Conservation (phyloP, 768 basidiomycete species). For the Xerocomus brunneocitrinus region DNA sequence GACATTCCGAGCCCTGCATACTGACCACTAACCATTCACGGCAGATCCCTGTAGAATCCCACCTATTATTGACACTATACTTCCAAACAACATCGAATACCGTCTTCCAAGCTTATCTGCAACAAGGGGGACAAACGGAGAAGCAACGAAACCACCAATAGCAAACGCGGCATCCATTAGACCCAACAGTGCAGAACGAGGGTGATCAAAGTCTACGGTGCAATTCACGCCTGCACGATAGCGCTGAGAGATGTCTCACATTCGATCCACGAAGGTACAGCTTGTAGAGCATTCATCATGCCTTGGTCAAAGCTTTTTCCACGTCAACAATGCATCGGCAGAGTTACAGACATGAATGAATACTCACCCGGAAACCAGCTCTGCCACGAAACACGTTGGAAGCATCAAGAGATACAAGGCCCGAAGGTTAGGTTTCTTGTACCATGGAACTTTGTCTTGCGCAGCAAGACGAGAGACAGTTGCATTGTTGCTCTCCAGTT, state of each 20-base stretch:
- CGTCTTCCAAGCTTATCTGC: neutral
- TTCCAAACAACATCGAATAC: neutral
- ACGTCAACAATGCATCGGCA: neutral
- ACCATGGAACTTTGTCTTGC: slow-evolving; percentile 55
- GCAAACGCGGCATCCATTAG: neutral
- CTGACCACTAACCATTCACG: neutral
- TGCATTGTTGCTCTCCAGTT: slow-evolving; percentile 1
- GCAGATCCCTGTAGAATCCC: neutral
- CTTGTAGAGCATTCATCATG: slow-evolving; percentile 62
- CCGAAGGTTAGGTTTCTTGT: slow-evolving; percentile 53
- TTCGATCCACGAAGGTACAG: slow-evolving; percentile 50
- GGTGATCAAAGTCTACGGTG: slow-evolving; percentile 45
- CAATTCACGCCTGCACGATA: neutral
- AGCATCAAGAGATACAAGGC: slow-evolving; percentile 51
- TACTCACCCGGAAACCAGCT: slow-evolving; percentile 10
- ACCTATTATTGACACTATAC: neutral
- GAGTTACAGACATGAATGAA: neutral
- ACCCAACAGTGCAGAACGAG: slow-evolving; percentile 52
- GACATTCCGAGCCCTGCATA: neutral
- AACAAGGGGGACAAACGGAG: neutral
- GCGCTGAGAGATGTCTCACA: slow-evolving; percentile 33
- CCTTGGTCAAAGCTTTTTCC: slow-evolving; percentile 33
- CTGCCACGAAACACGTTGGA: slow-evolving; percentile 28
- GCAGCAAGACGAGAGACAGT: slow-evolving; percentile 11
- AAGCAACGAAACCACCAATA: neutral